phyloP scores from a whole-genome alignment of 2,329 filamentous ascomycete genomes.

The Chrysosphaeria jannelii region DNA sequence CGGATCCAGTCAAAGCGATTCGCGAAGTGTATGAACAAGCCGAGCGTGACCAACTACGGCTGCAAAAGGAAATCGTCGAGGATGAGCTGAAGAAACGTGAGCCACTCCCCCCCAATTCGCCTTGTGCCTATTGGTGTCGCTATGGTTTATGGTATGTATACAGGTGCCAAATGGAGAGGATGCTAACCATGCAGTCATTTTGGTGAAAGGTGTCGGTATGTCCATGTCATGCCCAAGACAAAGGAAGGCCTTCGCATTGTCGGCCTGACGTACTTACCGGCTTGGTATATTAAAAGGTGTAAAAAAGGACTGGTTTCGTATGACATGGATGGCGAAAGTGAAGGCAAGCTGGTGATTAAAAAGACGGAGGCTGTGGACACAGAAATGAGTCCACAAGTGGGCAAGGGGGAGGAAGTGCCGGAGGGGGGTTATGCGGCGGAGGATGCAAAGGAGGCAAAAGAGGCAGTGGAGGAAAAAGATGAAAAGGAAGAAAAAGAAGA shows the following conservation, averaged over 20 bases:
- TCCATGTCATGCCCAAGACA: constrained; percentile 17
- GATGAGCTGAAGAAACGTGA: too few relatives aligned
- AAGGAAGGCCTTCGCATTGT: constrained; percentile 11
- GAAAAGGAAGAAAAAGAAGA: not conserved
- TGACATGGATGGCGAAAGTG: too few relatives aligned
- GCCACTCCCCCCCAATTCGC: too few relatives aligned
- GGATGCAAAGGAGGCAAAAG: not conserved
- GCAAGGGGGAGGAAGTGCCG: not conserved
- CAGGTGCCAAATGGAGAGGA: too few relatives aligned
- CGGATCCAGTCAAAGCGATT: too few relatives aligned
- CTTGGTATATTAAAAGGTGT: constrained; percentile 11
- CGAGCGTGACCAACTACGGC: too few relatives aligned
- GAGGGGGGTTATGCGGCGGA: not conserved
- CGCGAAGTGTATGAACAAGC: too few relatives aligned
- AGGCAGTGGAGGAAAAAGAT: not conserved
- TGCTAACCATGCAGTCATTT: constrained; percentile 10
- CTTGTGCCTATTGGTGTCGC: constrained; percentile 18
- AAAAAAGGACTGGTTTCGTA: too few relatives aligned
- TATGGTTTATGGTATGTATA: constrained; percentile 11
- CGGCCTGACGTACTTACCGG: constrained; percentile 13
- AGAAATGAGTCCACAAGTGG: not conserved
- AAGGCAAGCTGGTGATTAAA: not conserved
- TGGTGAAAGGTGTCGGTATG: constrained; percentile 13
- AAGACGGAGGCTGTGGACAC: not conserved
- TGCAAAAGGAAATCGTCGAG: too few relatives aligned